Base-by-base conservation (phyloP, 2,329 filamentous ascomycete genomes). In the Trichoderma guizhouense region DNA sequence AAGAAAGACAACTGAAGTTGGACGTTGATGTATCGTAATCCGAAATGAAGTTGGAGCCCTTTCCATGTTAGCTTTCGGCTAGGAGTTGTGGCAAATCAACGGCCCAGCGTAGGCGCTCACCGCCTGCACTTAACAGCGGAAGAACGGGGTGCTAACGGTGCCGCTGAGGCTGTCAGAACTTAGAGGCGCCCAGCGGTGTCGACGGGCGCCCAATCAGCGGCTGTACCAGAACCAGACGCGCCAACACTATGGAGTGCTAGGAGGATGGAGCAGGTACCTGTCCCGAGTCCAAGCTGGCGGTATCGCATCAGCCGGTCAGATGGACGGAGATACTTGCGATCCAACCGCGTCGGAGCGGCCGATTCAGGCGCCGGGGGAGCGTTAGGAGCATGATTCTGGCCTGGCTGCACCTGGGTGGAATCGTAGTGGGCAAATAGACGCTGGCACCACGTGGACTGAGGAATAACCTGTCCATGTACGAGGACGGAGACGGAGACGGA, bases 241-340 rank as follows among this genome's bases (percentile, higher is more conserved):
- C 8, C 39, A 39, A 32, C 51, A 55, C 32, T 51, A 8, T 36
- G 14, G 34, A 21, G 12, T 21, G 51, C 30, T 67, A 26, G 47
- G 15, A 18, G 39, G 14, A 36, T 36, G 30, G 30, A 66, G 47
- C 43, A 57, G 24, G 32, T 66, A 39, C 30, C 64, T 21, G 65
- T 61, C 55, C 66, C 66, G 39, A 51, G 57, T 26, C 66, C 66
- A 53, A 61, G 66, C 43, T 53, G 66, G 55, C 66, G 66, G 66
- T 69, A 69, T 47, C 43, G 43, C 43, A 47, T 47, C 43, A 47
- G 43, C 43, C 43, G 18, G 43, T 21, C 43, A 47, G 43, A 47
- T 61, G 43, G 43, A 24, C 62, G 62, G 43, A 65, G 32, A 32
- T 47, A 21, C 3, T 7, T 26, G 47, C 30, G 43, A 53, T 53